phyloP scores from a whole-genome alignment of 257 asterid genomes.

The Ballota nigra region DNA sequence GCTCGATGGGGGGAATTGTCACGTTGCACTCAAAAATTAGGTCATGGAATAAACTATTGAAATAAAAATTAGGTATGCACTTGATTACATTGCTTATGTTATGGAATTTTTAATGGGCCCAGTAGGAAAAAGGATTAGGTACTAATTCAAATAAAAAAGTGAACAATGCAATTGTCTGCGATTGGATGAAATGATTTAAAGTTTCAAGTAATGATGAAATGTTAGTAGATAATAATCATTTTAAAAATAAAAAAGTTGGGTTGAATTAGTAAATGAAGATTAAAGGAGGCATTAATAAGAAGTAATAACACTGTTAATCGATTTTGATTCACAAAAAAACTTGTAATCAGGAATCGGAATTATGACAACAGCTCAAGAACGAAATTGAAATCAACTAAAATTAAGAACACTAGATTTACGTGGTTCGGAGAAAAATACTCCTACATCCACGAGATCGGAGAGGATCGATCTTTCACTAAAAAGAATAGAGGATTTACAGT shows the following conservation, averaged over 20 bases:
- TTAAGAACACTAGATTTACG: too few species aligned
- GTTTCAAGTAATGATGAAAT: not conserved
- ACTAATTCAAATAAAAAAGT: slow-evolving; percentile 8
- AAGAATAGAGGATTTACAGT: too few species aligned
- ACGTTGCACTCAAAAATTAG: slow-evolving; percentile 37
- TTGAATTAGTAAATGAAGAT: slow-evolving; percentile 2
- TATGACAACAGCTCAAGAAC: too few species aligned
- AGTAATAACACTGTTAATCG: not conserved
- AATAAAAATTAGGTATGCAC: slow-evolving; percentile 24
- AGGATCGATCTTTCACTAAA: too few species aligned
- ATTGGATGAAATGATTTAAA: slow-evolving; percentile 8
- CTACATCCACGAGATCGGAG: too few species aligned
- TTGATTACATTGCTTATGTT: not conserved
- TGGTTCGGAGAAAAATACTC: too few species aligned
- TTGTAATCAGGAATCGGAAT: too few species aligned
- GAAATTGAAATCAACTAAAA: too few species aligned
- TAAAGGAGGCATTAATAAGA: slow-evolving; percentile 5
- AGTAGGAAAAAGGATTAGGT: not conserved
- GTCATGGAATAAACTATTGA: slow-evolving; percentile 26
- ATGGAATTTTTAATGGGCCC: slow-evolving; percentile 18
- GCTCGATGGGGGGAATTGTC: slow-evolving; percentile 20
- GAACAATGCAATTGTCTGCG: not conserved
- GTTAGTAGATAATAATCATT: not conserved
- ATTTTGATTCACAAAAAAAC: too few species aligned
- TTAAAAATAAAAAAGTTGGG: not conserved